A percentile compares a stretch with the other conserved stretches of the same genome.
Evolutionary conservation across 2,329 filamentous ascomycete species (phyloP).

Genomic region (Aspergillus sp.): DNA sequence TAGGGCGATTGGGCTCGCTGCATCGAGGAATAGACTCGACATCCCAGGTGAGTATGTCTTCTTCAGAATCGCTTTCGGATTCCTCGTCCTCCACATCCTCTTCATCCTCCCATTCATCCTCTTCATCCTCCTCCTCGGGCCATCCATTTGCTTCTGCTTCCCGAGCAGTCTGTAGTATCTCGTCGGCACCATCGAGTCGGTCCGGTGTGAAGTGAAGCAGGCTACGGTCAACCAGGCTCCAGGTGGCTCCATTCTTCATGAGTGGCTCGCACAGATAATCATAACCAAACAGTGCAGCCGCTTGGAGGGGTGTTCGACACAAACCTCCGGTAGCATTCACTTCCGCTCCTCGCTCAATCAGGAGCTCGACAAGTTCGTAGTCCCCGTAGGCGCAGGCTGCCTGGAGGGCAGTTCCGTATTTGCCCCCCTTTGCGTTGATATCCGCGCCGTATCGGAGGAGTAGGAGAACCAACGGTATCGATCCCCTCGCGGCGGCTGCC

Average conservation of each 20-base stretch:
- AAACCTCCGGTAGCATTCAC: conserved; percentile 1
- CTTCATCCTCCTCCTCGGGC: not conserved
- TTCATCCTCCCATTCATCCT: not conserved
- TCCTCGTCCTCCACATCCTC: not conserved
- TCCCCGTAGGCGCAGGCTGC: conserved; percentile 1
- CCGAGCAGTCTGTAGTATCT: not conserved
- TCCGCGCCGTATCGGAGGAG: not conserved
- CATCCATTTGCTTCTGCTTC: not conserved
- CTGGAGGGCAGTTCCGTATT: conserved; percentile 1
- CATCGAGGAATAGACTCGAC: not conserved
- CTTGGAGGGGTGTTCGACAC: conserved; percentile 3
- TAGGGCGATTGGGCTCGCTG: not conserved
- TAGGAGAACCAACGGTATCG: not conserved
- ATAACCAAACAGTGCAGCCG: not conserved
- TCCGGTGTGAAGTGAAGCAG: not conserved
- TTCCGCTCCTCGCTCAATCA: not conserved
- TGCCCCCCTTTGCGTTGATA: not conserved
- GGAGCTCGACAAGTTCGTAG: not conserved
- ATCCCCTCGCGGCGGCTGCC: not conserved
- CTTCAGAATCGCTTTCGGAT: not conserved
- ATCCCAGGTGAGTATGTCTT: not conserved
- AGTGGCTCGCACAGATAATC: not conserved
- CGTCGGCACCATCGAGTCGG: not conserved
- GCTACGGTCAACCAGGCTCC: not conserved
- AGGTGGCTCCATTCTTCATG: not conserved